Conservation (phyloP, 768 basidiomycete species). For the Crassisporium funariophilum region DNA sequence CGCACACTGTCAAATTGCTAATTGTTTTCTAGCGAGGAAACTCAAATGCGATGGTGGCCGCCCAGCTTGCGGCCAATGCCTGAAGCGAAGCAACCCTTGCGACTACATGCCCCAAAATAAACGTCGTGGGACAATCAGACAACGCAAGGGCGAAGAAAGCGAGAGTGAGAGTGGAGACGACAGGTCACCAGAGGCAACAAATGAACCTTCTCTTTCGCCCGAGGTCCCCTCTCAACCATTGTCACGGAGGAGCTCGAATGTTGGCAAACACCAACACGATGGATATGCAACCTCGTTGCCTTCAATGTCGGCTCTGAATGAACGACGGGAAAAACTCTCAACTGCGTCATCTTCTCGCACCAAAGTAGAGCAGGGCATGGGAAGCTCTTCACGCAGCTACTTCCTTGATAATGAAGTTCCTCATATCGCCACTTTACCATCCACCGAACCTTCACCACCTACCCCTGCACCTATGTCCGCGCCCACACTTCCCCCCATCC, state of each 20-base stretch:
- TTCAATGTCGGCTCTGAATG: conserved; percentile 40
- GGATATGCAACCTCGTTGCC: conserved; percentile 41
- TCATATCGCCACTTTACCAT: conserved; percentile 69
- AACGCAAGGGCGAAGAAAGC: conserved; percentile 65
- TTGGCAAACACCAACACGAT: conserved; percentile 42
- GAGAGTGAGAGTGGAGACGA: conserved; percentile 70
- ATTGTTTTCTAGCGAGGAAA: conserved; percentile 63
- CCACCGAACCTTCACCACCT: conserved; percentile 58
- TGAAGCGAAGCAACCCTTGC: conserved; percentile 76
- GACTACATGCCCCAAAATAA: conserved; percentile 82
- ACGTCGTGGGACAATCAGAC: conserved; percentile 61
- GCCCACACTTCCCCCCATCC: conserved; percentile 61
- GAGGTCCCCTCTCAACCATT: conserved; percentile 50
- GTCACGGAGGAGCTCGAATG: conserved; percentile 52
- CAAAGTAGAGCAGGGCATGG: conserved; percentile 24
- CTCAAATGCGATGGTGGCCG: conserved; percentile 87
- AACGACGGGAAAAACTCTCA: conserved; percentile 42
- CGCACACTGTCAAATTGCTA: not conserved
- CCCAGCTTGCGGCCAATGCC: conserved; percentile 80
- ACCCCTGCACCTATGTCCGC: conserved; percentile 62
- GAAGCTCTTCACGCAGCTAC: conserved; percentile 37
- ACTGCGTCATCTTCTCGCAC: conserved; percentile 40
- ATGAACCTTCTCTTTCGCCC: conserved; percentile 59
- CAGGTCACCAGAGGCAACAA: conserved; percentile 48
- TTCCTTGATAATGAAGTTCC: conserved; percentile 69